Evolutionary conservation across 1,284 basidiomycete species (phyloP), one percentile per base, ranked within the genome.

Genomic region (Fomitopsis palustris): DNA sequence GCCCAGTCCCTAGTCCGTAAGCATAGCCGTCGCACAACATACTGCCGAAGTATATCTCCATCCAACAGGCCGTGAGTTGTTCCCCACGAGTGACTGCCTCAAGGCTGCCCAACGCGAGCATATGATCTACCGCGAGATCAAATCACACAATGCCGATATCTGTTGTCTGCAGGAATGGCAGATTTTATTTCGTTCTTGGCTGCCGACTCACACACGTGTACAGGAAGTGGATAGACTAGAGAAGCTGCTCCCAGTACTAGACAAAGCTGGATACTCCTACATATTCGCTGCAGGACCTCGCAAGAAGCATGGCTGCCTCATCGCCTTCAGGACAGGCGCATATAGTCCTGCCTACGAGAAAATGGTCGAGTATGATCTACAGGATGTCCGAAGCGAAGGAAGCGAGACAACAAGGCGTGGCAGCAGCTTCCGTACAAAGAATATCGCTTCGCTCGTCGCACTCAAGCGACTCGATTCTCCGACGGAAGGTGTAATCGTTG

Each of bases 241-340:
- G 55, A 87, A 83, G 74, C 78, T 82, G 56, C 74, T 84, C 41
- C 90, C 88, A 12, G 74, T 77, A 33, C 78, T 92, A 10, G 77
- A 85, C 59, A 71, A 75, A 27, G 83, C 82, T 23, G 83, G 84
- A 10, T 92, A 90, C 69, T 71, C 74, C 9, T 73, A 83, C 67
- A 77, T 85, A 52, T 87, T 85, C 70, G 85, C 84, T 2, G 78
- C 81, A 35, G 93, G 92, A 7, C 82, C 79, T 29, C 76, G 76
- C 14, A 96, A 96, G 74, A 83, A 82, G 52, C 94, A 96, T 65
- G 94, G 94, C 3, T 90, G 91, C 69, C 82, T 95, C 55, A 84
- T 96, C 61, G 85, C 89, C 1, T 93, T 85, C 73, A 83, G 84
- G 57, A 74, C 75, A 19, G 69, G 76, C 33, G 64, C 74, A n/a